A percentile compares a stretch with the other conserved stretches of the same genome.
These are phyloP conservation scores for Ceratobasidium sp. DNA, from an alignment of 1,284 basidiomycete genomes.

Conservation along the genomic window DNA sequence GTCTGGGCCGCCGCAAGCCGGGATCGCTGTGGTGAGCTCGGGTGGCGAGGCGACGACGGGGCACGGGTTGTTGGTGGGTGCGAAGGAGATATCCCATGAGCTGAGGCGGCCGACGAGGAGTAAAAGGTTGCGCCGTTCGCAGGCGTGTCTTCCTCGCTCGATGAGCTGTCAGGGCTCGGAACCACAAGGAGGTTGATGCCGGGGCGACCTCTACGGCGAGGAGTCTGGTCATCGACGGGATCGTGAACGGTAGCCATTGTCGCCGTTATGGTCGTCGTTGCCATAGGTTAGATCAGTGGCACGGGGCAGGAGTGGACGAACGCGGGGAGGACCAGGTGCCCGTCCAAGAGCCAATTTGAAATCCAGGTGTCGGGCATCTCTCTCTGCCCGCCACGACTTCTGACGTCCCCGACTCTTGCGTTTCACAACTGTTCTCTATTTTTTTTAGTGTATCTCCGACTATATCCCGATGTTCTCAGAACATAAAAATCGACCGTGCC, in stretches of 20 bases:
- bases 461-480: too few species aligned
- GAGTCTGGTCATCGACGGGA: conserved; percentile 29
- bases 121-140: conserved; percentile 26
- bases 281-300: conserved; percentile 26
- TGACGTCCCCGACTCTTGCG: conserved; percentile 57
- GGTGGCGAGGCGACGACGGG: conserved; percentile 8
- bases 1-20: conserved; percentile 1
- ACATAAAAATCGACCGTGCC: too few species aligned
- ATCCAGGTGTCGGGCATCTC: not conserved
- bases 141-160: conserved; percentile 36
- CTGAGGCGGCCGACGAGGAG: not conserved
- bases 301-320: conserved; percentile 8
- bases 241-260: conserved; percentile 34
- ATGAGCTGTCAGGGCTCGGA: conserved; percentile 29
- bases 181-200: conserved; percentile 40
- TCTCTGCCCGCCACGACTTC: not conserved
- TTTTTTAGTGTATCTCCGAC: too few species aligned
- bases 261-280: conserved; percentile 24
- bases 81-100: conserved; percentile 3
- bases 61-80: conserved; percentile 20
- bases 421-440: too few species aligned
- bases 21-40: not conserved
- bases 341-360: not conserved
- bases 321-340: too few species aligned
- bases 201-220: conserved; percentile 23